Percentiles rank a stretch among this genome's conserved stretches.
phyloP scores from a whole-genome alignment of 2,329 filamentous ascomycete species.

The Aspergillus sp. region DNA sequence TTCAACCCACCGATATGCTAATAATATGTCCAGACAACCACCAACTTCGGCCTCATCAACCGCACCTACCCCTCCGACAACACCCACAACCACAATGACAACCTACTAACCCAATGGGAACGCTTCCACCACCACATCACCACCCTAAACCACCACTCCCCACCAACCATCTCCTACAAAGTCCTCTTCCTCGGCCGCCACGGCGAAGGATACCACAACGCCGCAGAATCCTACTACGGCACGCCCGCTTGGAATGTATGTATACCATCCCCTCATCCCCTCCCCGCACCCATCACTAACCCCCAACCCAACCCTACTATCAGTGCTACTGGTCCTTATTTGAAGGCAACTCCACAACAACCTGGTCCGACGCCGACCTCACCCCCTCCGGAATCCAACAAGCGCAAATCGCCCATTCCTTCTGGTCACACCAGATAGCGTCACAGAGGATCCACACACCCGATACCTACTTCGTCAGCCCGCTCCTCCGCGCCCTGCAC shows the following conservation, averaged over 20 bases:
- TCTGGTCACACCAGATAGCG: conserved; percentile 52
- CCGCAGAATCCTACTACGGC: conserved; percentile 59
- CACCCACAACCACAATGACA: conserved; percentile 20
- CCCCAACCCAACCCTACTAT: conserved; percentile 28
- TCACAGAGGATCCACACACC: conserved; percentile 54
- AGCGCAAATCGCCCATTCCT: conserved; percentile 45
- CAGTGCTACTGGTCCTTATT: conserved; percentile 61
- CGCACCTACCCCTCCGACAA: conserved; percentile 48
- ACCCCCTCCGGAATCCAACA: conserved; percentile 55
- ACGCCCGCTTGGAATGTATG: conserved; percentile 62
- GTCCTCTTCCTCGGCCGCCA: conserved; percentile 62
- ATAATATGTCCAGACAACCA: conserved; percentile 32
- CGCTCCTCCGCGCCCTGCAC: conserved; percentile 57
- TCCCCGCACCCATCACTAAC: not conserved
- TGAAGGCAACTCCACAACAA: conserved; percentile 56
- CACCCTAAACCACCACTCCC: conserved; percentile 47
- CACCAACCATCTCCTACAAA: conserved; percentile 52
- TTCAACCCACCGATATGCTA: too few species aligned
- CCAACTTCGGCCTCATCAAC: conserved; percentile 53
- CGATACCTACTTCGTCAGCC: conserved; percentile 57
- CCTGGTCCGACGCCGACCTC: conserved; percentile 61
- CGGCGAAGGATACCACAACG: conserved; percentile 63
- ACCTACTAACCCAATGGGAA: conserved; percentile 55
- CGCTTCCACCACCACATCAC: conserved; percentile 54
- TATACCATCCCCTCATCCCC: not conserved